Evolutionary conservation across 2,329 filamentous ascomycete species (phyloP), one percentile per base, ranked within the genome.

Genomic region (Onygena corvina): DNA sequence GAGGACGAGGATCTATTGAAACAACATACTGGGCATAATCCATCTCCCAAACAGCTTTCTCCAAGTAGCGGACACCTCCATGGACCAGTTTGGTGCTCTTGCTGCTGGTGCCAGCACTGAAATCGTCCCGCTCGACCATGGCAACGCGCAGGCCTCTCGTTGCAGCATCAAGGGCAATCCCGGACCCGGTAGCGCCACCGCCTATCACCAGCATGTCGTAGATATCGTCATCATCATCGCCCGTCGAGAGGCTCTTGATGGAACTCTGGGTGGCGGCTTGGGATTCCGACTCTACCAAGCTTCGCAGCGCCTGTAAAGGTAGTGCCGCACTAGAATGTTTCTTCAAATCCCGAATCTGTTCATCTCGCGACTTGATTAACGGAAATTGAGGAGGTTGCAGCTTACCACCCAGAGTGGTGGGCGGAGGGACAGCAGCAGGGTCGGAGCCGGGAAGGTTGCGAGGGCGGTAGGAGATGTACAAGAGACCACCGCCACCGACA

Each of bases 61-160:
- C 86, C 51, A 92, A 73, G 63, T 90, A 92, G 56, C 85, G 78
- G 52, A 92, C 86, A 61, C 85, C 85, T 57, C 85, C 85, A 67
- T 92, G 85, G 14, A 92, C 86, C 48, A 92, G 74, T 68, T 92
- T 92, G 45, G 85, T 92, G 69, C 83, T 88, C 71, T 90, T 90
- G 66, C 83, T 86, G 70, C 83, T 88, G 34, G 85, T 90, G 25
- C 86, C 85, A 54, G 81, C 76, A 58, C 81, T 82, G 64, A 90
- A 92, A 67, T 92, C 85, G 64, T 90, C 86, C 53, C 84, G 76
- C 69, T 92, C 85, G 12, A 92, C 83, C 46, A 89, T 69, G 9
- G 86, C 85, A 52, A 92, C 85, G 67, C 81, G 86, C 59, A 90
- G 70, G 1, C 85, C 85, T 57, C 85, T 76, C 1, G 85, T 89